phyloP scores from a whole-genome alignment of 257 asterid species.

The Salvia rosmarinus region DNA sequence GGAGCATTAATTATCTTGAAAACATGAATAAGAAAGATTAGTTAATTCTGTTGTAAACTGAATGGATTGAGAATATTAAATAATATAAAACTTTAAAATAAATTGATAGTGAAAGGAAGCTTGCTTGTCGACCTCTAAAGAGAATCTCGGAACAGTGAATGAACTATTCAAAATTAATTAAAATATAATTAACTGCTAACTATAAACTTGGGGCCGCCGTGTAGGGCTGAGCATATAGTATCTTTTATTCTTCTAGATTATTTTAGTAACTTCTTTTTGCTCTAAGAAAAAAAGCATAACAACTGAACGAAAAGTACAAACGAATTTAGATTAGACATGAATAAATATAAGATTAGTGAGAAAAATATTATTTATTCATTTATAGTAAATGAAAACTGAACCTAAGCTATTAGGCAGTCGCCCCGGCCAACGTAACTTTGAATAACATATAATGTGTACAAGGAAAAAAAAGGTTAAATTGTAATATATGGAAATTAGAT shows the following conservation, averaged over 20 bases:
- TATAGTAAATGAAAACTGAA: not conserved
- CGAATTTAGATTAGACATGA: not conserved
- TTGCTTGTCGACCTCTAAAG: conserved; percentile 36
- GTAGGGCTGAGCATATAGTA: conserved; percentile 25
- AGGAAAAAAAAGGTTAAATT: not conserved
- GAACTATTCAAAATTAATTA: conserved; percentile 5
- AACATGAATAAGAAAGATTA: conserved; percentile 5
- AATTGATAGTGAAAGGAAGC: conserved; percentile 30
- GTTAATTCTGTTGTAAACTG: conserved; percentile 34
- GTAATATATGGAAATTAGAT: not conserved
- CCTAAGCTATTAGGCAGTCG: not conserved
- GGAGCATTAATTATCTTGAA: not conserved
- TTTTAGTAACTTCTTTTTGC: not conserved
- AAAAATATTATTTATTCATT: not conserved
- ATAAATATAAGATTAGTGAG: not conserved
- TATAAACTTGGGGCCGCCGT: conserved; percentile 17
- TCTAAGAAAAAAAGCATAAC: not conserved
- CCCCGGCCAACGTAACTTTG: not conserved
- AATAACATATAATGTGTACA: not conserved
- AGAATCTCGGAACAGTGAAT: conserved; percentile 41
- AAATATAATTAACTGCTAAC: conserved; percentile 22
- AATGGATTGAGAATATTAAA: not conserved
- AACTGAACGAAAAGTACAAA: not conserved
- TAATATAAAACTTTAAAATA: not conserved
- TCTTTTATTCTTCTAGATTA: not conserved